Percentiles rank a stretch among this genome's conserved stretches.
Conservation (phyloP, 2,329 filamentous ascomycete genomes). For the Dactylella cylindrospora region DNA sequence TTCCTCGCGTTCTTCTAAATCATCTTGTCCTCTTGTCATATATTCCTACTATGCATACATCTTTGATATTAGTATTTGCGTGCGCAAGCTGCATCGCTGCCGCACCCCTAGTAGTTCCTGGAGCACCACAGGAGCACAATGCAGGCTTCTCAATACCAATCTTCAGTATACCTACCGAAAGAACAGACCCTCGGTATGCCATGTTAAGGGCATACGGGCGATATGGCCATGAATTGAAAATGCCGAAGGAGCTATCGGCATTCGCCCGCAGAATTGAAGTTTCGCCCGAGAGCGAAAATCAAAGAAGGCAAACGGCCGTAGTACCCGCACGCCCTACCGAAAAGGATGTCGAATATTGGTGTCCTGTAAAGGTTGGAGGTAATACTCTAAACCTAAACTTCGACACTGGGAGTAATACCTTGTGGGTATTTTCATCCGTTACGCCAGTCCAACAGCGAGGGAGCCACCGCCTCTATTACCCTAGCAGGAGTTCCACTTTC, state of each 20-base stretch:
- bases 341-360: conserved; percentile 70
- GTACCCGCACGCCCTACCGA: conserved; percentile 58
- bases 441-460: conserved; percentile 55
- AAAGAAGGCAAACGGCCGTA: not conserved
- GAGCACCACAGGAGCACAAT: not conserved
- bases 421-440: conserved; percentile 65
- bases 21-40: no score
- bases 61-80: not conserved
- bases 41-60: conserved; percentile 11
- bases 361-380: conserved; percentile 67
- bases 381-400: conserved; percentile 70
- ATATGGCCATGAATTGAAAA: conserved; percentile 6
- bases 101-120: not conserved
- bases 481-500: conserved; percentile 55
- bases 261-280: not conserved
- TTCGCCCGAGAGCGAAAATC: not conserved
- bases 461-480: conserved; percentile 56
- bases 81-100: conserved; percentile 1
- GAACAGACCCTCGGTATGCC: conserved; percentile 8
- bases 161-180: not conserved
- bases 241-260: not conserved
- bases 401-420: conserved; percentile 73
- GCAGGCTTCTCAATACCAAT: conserved; percentile 10
- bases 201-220: conserved; percentile 12
- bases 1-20: no score